A percentile compares a stretch with the other conserved stretches of the same genome.
phyloP scores from a whole-genome alignment of 352 stramenopile species.

The Globisporangium polare region DNA sequence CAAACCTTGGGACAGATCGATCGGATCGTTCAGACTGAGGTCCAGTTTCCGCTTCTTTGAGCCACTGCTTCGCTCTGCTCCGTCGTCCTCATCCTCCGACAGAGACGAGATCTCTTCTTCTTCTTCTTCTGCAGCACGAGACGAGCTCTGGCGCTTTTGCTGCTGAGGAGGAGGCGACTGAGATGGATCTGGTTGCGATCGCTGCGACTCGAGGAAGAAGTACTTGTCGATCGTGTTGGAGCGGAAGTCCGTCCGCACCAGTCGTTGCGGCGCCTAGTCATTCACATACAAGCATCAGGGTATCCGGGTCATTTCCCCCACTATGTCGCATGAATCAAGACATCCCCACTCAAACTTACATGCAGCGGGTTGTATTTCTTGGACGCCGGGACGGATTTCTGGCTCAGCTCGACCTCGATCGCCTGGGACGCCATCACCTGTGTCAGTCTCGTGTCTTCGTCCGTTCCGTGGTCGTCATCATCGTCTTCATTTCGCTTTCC shows the following conservation, averaged over 20 bases:
- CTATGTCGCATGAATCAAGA: no score
- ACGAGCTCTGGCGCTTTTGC: slow-evolving; percentile 11
- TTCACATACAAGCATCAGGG: background rate
- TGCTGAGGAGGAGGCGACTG: slow-evolving; percentile 22
- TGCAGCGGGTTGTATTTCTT: slow-evolving; percentile 69
- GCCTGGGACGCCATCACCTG: slow-evolving; percentile 23
- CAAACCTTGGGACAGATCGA: slow-evolving; percentile 12
- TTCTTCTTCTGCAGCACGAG: background rate
- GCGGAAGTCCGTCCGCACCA: slow-evolving; percentile 80
- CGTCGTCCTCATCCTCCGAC: slow-evolving; percentile 9
- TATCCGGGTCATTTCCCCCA: background rate
- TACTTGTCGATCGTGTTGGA: slow-evolving; percentile 88
- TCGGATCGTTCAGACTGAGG: background rate
- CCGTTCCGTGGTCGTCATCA: slow-evolving; percentile 10
- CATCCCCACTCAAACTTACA: slow-evolving; percentile 25
- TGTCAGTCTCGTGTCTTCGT: slow-evolving; percentile 3
- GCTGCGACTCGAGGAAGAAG: slow-evolving; percentile 75
- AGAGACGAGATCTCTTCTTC: slow-evolving; percentile 11
- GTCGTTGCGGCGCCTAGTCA: slow-evolving; percentile 64
- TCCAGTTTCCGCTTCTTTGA: slow-evolving; percentile 13
- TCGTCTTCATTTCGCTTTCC: slow-evolving; percentile 13
- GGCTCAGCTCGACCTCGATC: slow-evolving; percentile 56
- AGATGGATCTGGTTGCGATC: slow-evolving; percentile 37
- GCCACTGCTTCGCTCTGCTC: background rate
- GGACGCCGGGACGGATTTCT: slow-evolving; percentile 47